A percentile compares a stretch with the other conserved stretches of the same genome.
Evolutionary conservation across 73 alveolate species (phyloP).

Genomic region (Symbiodinium pilosum): DNA sequence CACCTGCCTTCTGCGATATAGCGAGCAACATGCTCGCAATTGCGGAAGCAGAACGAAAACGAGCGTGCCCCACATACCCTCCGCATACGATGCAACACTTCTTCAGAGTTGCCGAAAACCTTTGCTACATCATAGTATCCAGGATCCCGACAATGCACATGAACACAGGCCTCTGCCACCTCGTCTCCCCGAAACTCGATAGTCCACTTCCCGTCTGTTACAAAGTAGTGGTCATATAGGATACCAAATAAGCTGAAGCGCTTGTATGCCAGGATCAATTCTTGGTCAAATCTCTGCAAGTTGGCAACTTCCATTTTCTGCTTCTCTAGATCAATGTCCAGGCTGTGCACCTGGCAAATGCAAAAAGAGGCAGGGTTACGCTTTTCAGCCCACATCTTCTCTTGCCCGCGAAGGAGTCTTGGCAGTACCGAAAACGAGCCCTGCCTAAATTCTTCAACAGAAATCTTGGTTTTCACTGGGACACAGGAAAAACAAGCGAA

Average conservation of each 20-base stretch:
- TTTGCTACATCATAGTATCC: not conserved
- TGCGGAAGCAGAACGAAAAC: not conserved
- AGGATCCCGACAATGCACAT: not conserved
- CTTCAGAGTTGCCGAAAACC: not conserved
- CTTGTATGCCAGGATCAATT: not conserved
- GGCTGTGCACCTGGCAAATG: not conserved
- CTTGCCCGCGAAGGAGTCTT: too few relatives aligned
- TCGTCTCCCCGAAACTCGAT: not conserved
- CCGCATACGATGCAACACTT: not conserved
- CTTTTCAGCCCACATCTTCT: too few relatives aligned
- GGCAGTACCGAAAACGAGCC: too few relatives aligned
- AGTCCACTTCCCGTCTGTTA: slow-evolving; percentile 7
- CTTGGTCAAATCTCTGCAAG: not conserved
- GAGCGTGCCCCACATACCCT: not conserved
- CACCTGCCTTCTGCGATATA: not conserved
- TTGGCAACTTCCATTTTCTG: not conserved
- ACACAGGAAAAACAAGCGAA: not conserved
- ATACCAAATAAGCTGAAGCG: not conserved
- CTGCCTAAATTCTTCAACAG: too few relatives aligned
- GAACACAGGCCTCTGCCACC: not conserved
- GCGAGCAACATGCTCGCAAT: slow-evolving; percentile 9
- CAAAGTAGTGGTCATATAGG: not conserved
- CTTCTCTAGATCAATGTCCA: not conserved
- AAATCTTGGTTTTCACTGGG: too few relatives aligned
- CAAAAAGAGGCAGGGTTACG: too few relatives aligned